These are phyloP conservation scores for Gonapodya prolifera DNA, from an alignment of 192 early-diverging fungal genomes.

Conservation along the genomic window DNA sequence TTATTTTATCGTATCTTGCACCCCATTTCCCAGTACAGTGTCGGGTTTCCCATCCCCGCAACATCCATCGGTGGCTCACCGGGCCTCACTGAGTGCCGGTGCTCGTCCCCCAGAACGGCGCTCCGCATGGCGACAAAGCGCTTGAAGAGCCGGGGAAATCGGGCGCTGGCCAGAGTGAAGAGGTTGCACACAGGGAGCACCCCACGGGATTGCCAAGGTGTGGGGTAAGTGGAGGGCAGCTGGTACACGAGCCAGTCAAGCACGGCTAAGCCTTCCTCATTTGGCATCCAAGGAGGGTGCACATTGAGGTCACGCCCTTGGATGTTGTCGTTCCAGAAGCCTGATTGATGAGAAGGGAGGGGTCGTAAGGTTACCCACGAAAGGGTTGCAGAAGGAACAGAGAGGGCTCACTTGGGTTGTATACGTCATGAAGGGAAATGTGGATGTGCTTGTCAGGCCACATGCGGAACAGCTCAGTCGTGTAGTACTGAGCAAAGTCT, in stretches of 20 bases:
- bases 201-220: neutral
- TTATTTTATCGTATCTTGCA: neutral
- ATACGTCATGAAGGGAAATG: neutral
- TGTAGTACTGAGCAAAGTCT: neutral
- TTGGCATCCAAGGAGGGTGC: slow-evolving; percentile 2
- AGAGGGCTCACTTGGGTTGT: neutral
- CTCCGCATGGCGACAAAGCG: neutral
- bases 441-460: neutral
- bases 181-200: neutral
- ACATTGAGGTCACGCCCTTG: neutral
- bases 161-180: neutral
- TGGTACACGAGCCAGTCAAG: slow-evolving; percentile 3
- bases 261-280: neutral
- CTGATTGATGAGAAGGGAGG: neutral
- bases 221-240: slow-evolving; percentile 1
- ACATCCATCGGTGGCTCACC: neutral
- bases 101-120: neutral
- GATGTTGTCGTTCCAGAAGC: neutral
- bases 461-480: neutral
- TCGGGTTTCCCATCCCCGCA: neutral
- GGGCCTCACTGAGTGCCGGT: neutral
- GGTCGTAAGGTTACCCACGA: no score
- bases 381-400: no score
- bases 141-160: neutral
- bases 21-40: neutral